Percentiles rank a stretch among this genome's conserved stretches.
phyloP scores from a whole-genome alignment of 2,329 filamentous ascomycete genomes.

The Colletotrichum tamarilloi region DNA sequence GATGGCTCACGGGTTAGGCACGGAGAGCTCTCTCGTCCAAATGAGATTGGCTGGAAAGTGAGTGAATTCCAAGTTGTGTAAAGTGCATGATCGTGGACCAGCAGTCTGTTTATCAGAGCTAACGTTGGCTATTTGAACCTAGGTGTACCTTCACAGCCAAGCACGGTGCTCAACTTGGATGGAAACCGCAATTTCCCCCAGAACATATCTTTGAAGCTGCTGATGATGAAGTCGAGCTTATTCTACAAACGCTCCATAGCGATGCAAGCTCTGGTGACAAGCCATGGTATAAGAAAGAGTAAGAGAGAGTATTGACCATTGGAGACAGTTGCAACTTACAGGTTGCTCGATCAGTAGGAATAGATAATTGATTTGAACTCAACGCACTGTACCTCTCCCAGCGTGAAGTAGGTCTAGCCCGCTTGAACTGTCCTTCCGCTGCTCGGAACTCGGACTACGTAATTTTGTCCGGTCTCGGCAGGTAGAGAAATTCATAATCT shows the following conservation, averaged over 20 bases:
- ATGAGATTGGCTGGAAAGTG: constrained; percentile 53
- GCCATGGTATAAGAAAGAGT: not conserved
- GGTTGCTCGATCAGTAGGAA: too few species aligned
- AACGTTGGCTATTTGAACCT: not conserved
- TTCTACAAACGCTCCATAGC: constrained; percentile 36
- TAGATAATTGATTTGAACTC: too few species aligned
- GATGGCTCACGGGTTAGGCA: constrained; percentile 55
- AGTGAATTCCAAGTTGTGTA: constrained; percentile 34
- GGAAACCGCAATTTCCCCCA: constrained; percentile 54
- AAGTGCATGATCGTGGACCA: not conserved
- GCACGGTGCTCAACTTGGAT: constrained; percentile 55
- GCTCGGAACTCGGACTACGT: too few species aligned
- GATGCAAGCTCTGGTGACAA: not conserved
- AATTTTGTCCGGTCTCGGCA: too few species aligned
- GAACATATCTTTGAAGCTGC: constrained; percentile 58
- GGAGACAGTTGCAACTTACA: too few species aligned
- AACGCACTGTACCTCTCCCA: too few species aligned
- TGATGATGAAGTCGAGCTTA: constrained; percentile 58
- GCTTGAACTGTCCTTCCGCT: too few species aligned
- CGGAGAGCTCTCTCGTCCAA: constrained; percentile 40
- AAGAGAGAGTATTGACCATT: too few species aligned
- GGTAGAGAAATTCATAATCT: too few species aligned
- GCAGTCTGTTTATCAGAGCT: not conserved
- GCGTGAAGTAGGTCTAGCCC: too few species aligned
- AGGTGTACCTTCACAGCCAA: constrained; percentile 48